These are phyloP conservation scores for Camellia japonica DNA, from an alignment of 148 eudicot species.

Conservation along the genomic window DNA sequence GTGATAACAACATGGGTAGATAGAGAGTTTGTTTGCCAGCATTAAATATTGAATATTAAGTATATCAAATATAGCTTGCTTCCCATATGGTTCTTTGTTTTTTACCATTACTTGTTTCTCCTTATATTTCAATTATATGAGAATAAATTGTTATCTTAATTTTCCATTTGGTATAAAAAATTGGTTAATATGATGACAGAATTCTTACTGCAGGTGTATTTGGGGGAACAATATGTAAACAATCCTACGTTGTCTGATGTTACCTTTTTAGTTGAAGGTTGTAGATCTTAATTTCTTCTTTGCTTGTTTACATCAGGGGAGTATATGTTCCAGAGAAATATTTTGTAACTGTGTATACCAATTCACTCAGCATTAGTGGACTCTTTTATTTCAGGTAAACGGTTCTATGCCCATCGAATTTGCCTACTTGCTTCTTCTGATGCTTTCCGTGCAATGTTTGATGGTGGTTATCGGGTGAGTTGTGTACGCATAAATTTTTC, in stretches of 20 bases:
- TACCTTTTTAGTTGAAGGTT: slow-evolving; percentile 88
- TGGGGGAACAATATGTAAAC: slow-evolving; percentile 90
- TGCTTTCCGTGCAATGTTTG: slow-evolving; percentile 99
- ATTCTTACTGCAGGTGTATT: slow-evolving; percentile 65
- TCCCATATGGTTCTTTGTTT: background rate
- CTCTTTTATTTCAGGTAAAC: slow-evolving; percentile 46
- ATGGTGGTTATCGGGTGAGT: slow-evolving; percentile 94
- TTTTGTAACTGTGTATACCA: background rate
- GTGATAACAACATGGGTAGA: background rate
- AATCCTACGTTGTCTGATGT: slow-evolving; percentile 79
- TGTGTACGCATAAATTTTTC: background rate
- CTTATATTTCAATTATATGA: background rate
- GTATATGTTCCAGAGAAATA: slow-evolving; percentile 1
- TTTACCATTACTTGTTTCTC: background rate
- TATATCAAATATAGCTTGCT: background rate
- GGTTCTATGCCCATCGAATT: slow-evolving; percentile 93
- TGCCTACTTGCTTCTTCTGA: slow-evolving; percentile 96
- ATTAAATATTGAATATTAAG: background rate
- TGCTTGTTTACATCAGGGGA: slow-evolving; percentile 1
- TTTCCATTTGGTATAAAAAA: background rate
- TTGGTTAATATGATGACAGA: background rate
- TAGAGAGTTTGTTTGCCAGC: background rate
- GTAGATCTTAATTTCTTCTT: background rate
- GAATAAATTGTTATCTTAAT: slow-evolving; percentile 1
- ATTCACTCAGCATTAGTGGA: background rate